Base-by-base conservation (phyloP, 164 flowering plant species). In the Santalum album region DNA sequence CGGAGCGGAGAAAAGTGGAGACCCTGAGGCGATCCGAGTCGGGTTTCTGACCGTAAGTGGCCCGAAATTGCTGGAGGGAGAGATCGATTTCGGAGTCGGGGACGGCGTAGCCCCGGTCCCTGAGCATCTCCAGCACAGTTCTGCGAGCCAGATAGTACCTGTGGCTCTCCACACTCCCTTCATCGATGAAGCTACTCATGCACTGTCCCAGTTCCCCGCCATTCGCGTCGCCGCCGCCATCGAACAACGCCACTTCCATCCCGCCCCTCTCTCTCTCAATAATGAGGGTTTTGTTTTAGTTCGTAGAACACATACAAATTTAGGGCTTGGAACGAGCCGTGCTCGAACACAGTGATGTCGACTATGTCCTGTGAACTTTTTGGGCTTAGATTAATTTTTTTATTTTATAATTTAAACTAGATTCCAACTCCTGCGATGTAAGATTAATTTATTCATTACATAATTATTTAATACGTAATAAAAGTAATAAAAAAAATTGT, bases 41-140 rank as follows among this genome's bases (percentile, higher is more conserved):
- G 14, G 83, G 83, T 1, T 24, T 54, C 7, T 75, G 68, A 45
- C 83, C 81, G 34, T 69, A 65, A n/a, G 51, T 59, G 29, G 62
- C 59, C 0, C 95, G 81, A 34, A 92, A 92, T 0, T 79, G 80
- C 1, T 58, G 48, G 24, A 92, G 81, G 32, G 91, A 64, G 42
- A 69, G 64, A 11, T 72, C 55, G 63, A 89, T 71, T 6, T 92
- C 97, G 20, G 77, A 49, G 54, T 39, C 29, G 25, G 90, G 65
- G 5, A 85, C 74, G 27, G 61, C 51, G 63, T 75, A 91, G 54
- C 95, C 92, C 49, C 98, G 63, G 73, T 88, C 96, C 6, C 58
- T 69, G 10, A 89, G 77, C 96, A 92, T 92, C 73, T 92, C 91
- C 40, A 92, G 64, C 11, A 67, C 54, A 0, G 96, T 92, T 48